These are phyloP conservation scores for Rhinocladiella mackenziei DNA, from an alignment of 2,329 filamentous ascomycete species.

Conservation along the genomic window DNA sequence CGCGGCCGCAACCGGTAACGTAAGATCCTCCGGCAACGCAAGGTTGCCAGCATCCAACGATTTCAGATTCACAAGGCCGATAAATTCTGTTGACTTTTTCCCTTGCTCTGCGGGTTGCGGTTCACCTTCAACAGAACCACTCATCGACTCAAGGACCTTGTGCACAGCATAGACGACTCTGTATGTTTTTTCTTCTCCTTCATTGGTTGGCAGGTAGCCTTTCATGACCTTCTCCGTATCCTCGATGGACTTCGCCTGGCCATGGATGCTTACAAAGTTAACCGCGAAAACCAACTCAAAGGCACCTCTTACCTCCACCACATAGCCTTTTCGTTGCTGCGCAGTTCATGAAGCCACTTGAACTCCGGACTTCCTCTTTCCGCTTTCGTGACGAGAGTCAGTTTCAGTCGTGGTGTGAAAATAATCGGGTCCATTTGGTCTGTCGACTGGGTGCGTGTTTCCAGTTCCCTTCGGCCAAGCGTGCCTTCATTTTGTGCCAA, in stretches of 20 bases:
- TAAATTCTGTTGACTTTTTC: conserved; percentile 20
- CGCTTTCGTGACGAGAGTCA: conserved; percentile 33
- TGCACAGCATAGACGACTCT: conserved; percentile 33
- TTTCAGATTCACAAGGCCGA: conserved; percentile 31
- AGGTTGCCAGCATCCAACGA: conserved; percentile 25
- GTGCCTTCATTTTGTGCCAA: too few relatives aligned
- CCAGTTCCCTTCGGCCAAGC: too few relatives aligned
- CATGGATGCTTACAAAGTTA: conserved; percentile 27
- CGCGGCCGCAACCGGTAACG: conserved; percentile 13
- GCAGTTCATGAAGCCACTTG: conserved; percentile 35
- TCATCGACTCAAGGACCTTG: conserved; percentile 21
- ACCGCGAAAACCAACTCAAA: conserved; percentile 2
- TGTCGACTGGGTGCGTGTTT: too few relatives aligned
- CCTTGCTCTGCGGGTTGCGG: not conserved
- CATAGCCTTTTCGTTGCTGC: conserved; percentile 32
- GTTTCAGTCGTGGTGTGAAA: conserved; percentile 33
- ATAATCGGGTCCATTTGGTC: conserved; percentile 27
- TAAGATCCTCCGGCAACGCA: conserved; percentile 14
- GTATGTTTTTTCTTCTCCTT: conserved; percentile 25
- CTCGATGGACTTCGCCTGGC: conserved; percentile 30
- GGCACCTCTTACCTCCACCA: conserved; percentile 33
- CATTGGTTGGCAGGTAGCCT: conserved; percentile 21
- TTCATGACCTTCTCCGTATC: conserved; percentile 32
- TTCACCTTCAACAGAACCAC: not conserved
- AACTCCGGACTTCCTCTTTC: conserved; percentile 34